Evolutionary conservation across 169 alveolate species (phyloP).

Genomic region (Plasmodium inui): DNA sequence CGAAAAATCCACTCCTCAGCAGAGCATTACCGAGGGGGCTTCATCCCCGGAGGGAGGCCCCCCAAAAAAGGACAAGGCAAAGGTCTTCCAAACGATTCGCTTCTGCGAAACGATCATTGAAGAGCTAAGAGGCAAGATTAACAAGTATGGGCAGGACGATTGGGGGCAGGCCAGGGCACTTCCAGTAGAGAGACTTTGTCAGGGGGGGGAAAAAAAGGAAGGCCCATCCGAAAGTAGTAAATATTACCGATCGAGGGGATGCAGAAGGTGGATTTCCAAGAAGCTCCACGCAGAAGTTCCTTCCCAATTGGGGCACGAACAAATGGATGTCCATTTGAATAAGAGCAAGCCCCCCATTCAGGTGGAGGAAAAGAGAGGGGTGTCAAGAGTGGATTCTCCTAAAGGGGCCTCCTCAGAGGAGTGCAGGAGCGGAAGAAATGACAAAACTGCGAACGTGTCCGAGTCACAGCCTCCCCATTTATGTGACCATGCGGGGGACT

Average conservation of each 20-base stretch:
- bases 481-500: not conserved
- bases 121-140: not conserved
- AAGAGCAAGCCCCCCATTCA: not conserved
- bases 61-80: not conserved
- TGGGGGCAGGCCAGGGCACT: not conserved
- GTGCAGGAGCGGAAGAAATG: not conserved
- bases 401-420: not conserved
- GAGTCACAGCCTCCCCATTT: not conserved
- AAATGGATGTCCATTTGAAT: not conserved
- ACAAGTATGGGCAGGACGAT: conserved; percentile 2
- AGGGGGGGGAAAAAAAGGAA: conserved; percentile 8
- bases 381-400: not conserved
- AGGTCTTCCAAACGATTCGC: not conserved
- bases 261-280: not conserved
- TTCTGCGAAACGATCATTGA: conserved; percentile 31
- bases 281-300: not conserved
- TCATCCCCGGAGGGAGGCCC: not conserved
- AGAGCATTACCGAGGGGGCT: not conserved
- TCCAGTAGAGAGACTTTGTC: not conserved
- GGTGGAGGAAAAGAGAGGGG: not conserved
- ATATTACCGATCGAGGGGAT: not conserved
- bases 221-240: not conserved
- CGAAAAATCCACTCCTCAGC: not conserved
- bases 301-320: not conserved
- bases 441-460: not conserved